These are phyloP conservation scores for Blastomyces parvus DNA, from an alignment of 2,329 filamentous ascomycete species.

Conservation along the genomic window DNA sequence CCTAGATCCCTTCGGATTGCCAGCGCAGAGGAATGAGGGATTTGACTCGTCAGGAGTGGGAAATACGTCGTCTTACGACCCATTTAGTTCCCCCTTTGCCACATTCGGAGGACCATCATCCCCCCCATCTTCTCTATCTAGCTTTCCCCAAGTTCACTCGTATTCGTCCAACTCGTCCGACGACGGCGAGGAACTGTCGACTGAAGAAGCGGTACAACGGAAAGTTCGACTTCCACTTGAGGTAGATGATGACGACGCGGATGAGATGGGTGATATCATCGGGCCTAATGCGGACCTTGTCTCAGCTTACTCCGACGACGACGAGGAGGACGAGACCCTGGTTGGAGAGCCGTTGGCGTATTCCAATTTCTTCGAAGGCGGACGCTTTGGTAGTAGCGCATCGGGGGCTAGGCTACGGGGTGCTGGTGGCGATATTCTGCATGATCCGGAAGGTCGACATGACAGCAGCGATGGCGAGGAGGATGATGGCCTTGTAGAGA, in stretches of 20 bases:
- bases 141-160: slow-evolving; percentile 32
- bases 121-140: slow-evolving; percentile 29
- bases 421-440: slow-evolving; percentile 14
- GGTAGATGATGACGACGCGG: slow-evolving; percentile 46
- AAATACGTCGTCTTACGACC: not conserved
- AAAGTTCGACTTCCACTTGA: slow-evolving; percentile 46
- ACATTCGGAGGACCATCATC: slow-evolving; percentile 17
- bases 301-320: slow-evolving; percentile 41
- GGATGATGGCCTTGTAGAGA: slow-evolving; percentile 38
- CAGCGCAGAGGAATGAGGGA: not conserved
- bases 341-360: slow-evolving; percentile 59
- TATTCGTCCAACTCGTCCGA: slow-evolving; percentile 36
- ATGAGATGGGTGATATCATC: slow-evolving; percentile 43
- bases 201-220: slow-evolving; percentile 33
- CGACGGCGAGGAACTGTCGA: slow-evolving; percentile 20
- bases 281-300: slow-evolving; percentile 31
- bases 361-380: slow-evolving; percentile 51
- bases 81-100: not conserved
- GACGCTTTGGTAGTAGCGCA: slow-evolving; percentile 5
- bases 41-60: not conserved
- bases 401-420: slow-evolving; percentile 16
- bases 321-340: slow-evolving; percentile 44
- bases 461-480: slow-evolving; percentile 35
- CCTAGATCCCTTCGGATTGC: not conserved
- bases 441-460: slow-evolving; percentile 28